Base-by-base conservation (phyloP, 2,329 filamentous ascomycete genomes). In the Elsinoe fawcettii region DNA sequence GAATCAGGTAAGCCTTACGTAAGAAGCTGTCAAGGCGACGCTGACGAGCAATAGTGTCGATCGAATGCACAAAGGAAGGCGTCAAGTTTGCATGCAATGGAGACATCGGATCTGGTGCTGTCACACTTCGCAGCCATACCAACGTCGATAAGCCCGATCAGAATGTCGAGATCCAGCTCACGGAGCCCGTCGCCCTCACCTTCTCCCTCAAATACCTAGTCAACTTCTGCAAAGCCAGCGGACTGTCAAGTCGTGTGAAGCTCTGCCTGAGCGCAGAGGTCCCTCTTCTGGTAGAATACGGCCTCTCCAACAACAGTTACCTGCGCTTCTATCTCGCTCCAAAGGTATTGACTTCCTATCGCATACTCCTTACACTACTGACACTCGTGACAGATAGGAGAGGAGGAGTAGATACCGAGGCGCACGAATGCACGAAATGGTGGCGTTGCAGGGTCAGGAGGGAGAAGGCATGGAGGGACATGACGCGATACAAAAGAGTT, bases 151-250 rank as follows among this genome's bases (percentile, higher is more conserved):
- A 97, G 78, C 86, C 89, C 49, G 83, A 88, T 8, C 79, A 86
- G 69, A 88, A 91, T 69, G 87, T 97, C 66, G 82, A 89, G 63
- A 96, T 99, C 72, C 84, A 90, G 69, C 84, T 99, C 61, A 87
- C 84, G 37, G 95, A 99, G 77, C 90, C 93, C 54, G 93, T 99
- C 60, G 81, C 88, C 34, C 82, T 99, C 62, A 97, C 92, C 51
- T 99, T 99, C 79, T 97, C 93, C 32, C 87, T 99, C 68, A 99
- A 99, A 79, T 99, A 99, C 77, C 86, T 99, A 2, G 89, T 95
- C 80, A 97, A 97, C 82, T 99, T 99, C 79, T 97, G 93, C 87
- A 99, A 99, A 79, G 95, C 95, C 32, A 87, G 90, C 62, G 85
- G 84, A 55, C 79, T 99, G 60, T 92, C 91, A 37, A 77, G 74